phyloP scores from a whole-genome alignment of 2,329 filamentous ascomycete species.

The Sporothrix protearum region DNA sequence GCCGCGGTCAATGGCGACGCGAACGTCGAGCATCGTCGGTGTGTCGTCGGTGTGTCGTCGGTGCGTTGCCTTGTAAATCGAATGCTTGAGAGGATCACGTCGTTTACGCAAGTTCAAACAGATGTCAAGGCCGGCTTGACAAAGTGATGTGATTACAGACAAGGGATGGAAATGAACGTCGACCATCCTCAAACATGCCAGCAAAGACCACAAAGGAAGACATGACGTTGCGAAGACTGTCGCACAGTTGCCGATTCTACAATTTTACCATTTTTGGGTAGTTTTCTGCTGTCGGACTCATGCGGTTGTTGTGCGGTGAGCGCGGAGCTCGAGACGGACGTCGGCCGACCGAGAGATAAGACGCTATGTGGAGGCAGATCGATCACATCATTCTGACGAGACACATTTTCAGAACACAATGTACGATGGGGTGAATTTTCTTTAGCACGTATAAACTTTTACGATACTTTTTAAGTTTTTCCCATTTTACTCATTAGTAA shows the following conservation, averaged over 20 bases:
- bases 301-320: background rate
- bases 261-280: background rate
- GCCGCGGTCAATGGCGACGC: conserved; percentile 17
- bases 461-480: too few relatives aligned
- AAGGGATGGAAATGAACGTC: too few relatives aligned
- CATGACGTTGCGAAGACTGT: background rate
- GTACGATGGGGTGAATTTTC: too few relatives aligned
- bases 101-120: too few relatives aligned
- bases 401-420: too few relatives aligned
- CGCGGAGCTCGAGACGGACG: background rate
- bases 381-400: conserved; percentile 4
- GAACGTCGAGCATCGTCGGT: background rate
- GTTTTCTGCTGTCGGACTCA: background rate
- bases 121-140: too few relatives aligned
- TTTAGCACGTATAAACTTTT: too few relatives aligned
- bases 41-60: background rate
- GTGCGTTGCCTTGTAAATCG: background rate
- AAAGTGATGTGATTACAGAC: too few relatives aligned
- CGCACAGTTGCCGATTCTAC: background rate
- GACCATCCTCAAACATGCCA: too few relatives aligned
- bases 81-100: background rate
- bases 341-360: background rate
- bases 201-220: background rate
- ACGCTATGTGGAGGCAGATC: background rate
- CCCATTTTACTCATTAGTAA: too few relatives aligned